phyloP scores from a whole-genome alignment of 257 asterid genomes.

The Craterostigma plantagineum region DNA sequence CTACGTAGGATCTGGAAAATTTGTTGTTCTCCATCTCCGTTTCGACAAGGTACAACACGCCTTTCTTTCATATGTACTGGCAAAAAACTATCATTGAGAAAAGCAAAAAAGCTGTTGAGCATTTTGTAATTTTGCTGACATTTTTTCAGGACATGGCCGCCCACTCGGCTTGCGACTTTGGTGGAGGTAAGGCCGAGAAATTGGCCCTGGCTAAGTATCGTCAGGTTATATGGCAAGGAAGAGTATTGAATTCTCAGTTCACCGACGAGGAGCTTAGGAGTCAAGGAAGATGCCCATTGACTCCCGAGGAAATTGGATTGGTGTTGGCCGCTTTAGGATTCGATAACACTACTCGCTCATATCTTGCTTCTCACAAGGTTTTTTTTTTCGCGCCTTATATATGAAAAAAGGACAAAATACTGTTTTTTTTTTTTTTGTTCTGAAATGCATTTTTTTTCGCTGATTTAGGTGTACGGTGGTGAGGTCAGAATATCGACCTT shows the following conservation, averaged over 20 bases:
- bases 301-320: constrained; percentile 97
- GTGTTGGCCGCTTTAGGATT: constrained; percentile 93
- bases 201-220: constrained; percentile 87
- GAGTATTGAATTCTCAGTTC: constrained; percentile 88
- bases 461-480: constrained; percentile 80
- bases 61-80: too few relatives aligned
- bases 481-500: constrained; percentile 69
- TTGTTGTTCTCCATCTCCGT: constrained; percentile 87
- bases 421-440: neutral
- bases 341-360: constrained; percentile 71
- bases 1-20: constrained; percentile 53
- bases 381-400: neutral
- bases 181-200: constrained; percentile 97
- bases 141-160: constrained; percentile 94
- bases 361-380: constrained; percentile 98
- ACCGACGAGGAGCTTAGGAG: constrained; percentile 96
- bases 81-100: too few relatives aligned
- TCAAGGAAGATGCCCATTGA: constrained; percentile 92
- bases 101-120: too few relatives aligned
- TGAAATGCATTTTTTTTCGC: too few relatives aligned
- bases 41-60: constrained; percentile 63
- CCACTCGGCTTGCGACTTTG: constrained; percentile 98
- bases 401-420: neutral
- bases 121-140: too few relatives aligned
- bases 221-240: constrained; percentile 93